These are phyloP conservation scores for Tripterygium wilfordii DNA, from an alignment of 177 flowering plant genomes.

Conservation along the genomic window DNA sequence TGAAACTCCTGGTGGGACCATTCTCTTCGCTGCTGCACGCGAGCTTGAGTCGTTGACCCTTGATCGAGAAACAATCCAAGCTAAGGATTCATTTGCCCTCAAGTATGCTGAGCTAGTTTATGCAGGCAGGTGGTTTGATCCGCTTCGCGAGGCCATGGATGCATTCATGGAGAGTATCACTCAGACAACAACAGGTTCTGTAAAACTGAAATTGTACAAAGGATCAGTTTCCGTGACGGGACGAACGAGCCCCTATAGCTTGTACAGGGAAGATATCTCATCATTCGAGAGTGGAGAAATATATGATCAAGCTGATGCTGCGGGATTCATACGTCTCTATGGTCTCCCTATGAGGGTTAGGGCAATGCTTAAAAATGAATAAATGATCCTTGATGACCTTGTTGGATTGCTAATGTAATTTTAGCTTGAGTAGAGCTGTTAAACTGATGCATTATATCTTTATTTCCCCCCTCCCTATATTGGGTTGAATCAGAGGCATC, in stretches of 20 bases:
- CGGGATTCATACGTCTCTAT: conserved; percentile 82
- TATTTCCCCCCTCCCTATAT: too few relatives aligned
- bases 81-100: conserved; percentile 74
- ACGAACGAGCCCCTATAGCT: conserved; percentile 62
- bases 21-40: conserved; percentile 66
- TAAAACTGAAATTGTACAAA: conserved; percentile 75
- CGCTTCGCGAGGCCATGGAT: conserved; percentile 81
- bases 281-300: conserved; percentile 82
- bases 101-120: conserved; percentile 95
- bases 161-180: conserved; percentile 91
- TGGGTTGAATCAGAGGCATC: too few relatives aligned
- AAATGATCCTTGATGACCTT: too few relatives aligned
- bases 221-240: conserved; percentile 68
- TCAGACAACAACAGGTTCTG: conserved; percentile 76
- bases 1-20: conserved; percentile 97
- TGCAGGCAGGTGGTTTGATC: conserved; percentile 97
- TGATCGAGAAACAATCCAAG: conserved; percentile 84
- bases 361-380: conserved; percentile 88
- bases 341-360: conserved; percentile 89
- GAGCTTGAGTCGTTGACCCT: conserved; percentile 91
- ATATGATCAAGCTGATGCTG: conserved; percentile 94
- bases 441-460: too few relatives aligned
- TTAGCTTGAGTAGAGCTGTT: too few relatives aligned
- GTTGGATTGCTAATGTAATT: too few relatives aligned
- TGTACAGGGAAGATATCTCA: conserved; percentile 87